Conservation (phyloP, 2,329 filamentous ascomycete species). For the Pseudocercospora musae region DNA sequence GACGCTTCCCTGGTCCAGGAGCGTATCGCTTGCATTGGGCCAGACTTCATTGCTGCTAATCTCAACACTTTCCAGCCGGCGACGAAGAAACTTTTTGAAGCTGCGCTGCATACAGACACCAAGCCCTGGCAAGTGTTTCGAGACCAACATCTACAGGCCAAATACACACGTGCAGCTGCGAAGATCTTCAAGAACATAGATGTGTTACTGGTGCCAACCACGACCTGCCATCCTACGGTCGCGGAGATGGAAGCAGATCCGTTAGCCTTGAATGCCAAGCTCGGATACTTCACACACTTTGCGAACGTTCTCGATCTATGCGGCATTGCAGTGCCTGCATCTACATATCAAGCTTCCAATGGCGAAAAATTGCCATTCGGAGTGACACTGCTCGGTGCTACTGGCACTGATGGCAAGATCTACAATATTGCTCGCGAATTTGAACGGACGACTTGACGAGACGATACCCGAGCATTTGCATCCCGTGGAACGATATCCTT, state of each 20-base stretch:
- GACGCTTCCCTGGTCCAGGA: constrained; percentile 58
- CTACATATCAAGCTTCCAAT: constrained; percentile 33
- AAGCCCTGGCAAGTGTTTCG: constrained; percentile 49
- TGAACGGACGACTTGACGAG: constrained; percentile 22
- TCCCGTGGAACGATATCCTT: background rate
- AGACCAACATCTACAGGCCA: constrained; percentile 47
- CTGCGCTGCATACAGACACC: constrained; percentile 38
- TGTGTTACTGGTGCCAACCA: constrained; percentile 55
- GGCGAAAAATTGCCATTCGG: constrained; percentile 39
- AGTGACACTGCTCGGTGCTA: constrained; percentile 40
- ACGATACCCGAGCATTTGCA: background rate
- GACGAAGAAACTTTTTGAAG: constrained; percentile 46
- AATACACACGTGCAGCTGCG: constrained; percentile 45
- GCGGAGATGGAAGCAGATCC: constrained; percentile 52
- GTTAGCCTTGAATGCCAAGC: constrained; percentile 51
- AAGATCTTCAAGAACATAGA: constrained; percentile 43
- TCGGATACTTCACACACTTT: constrained; percentile 59
- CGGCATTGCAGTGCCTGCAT: constrained; percentile 53
- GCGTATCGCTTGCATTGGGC: constrained; percentile 46
- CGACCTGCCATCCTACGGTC: constrained; percentile 48
- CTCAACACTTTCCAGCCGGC: constrained; percentile 48
- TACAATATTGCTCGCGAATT: constrained; percentile 40
- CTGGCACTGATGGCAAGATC: constrained; percentile 39
- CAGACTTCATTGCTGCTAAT: constrained; percentile 39
- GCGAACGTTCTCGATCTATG: constrained; percentile 60